These are phyloP conservation scores for Holtermannia corniformis DNA, from an alignment of 768 basidiomycete genomes.

Conservation along the genomic window DNA sequence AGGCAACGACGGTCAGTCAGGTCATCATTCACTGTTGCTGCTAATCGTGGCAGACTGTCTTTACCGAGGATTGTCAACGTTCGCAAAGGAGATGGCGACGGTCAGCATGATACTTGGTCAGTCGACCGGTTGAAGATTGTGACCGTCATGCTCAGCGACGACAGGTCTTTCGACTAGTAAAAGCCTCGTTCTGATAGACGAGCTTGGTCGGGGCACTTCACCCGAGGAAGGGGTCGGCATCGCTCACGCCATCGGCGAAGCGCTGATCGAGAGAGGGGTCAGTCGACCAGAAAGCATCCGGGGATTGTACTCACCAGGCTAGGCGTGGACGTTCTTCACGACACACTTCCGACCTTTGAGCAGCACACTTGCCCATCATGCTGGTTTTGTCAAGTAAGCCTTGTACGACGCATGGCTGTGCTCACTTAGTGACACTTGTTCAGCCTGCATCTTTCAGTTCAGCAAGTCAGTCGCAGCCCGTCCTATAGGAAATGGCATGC, in stretches of 20 bases:
- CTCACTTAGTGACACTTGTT: background rate
- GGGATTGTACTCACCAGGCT: background rate
- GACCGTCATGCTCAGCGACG: background rate
- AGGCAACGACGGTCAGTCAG: slow-evolving; percentile 59
- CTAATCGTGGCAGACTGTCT: slow-evolving; percentile 55
- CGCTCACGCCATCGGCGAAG: slow-evolving; percentile 44
- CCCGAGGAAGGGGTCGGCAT: slow-evolving; percentile 58
- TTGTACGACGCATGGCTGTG: background rate
- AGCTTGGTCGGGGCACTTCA: slow-evolving; percentile 76
- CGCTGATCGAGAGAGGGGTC: slow-evolving; percentile 59
- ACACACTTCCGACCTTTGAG: slow-evolving; percentile 84
- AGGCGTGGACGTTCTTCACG: slow-evolving; percentile 85
- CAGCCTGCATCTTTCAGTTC: slow-evolving; percentile 73
- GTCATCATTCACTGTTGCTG: background rate
- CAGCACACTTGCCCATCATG: slow-evolving; percentile 62
- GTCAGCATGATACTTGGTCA: slow-evolving; percentile 81
- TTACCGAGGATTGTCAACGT: slow-evolving; percentile 83
- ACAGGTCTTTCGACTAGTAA: slow-evolving; percentile 57
- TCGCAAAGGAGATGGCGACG: slow-evolving; percentile 88
- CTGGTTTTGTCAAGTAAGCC: slow-evolving; percentile 69
- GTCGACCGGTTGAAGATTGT: background rate
- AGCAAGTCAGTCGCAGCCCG: slow-evolving; percentile 46
- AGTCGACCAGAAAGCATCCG: slow-evolving; percentile 15
- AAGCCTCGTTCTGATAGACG: slow-evolving; percentile 76
- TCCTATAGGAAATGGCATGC: slow-evolving; percentile 10